Conservation (phyloP, 352 stramenopile species). For the Halophytophthora polymorphica region DNA sequence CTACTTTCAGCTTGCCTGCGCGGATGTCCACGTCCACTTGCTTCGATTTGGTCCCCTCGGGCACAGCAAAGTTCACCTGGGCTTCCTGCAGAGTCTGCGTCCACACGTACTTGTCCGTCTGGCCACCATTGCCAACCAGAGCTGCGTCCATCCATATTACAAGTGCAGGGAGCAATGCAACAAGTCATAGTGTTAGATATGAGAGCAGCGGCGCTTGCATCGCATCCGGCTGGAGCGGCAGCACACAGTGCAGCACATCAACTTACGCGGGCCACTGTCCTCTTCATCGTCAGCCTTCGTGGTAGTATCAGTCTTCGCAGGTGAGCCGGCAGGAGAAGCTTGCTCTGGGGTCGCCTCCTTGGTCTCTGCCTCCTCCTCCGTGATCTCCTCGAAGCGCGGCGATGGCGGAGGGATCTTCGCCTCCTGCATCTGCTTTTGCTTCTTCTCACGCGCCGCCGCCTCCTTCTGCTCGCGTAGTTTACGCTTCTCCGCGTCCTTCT, state of each 20-base stretch:
- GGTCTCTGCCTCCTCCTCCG: conserved; percentile 33
- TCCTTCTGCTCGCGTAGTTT: conserved; percentile 52
- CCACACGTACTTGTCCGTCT: conserved; percentile 95
- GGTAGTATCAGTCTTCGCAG: conserved; percentile 17
- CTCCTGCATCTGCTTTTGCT: conserved; percentile 42
- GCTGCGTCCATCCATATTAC: conserved; percentile 34
- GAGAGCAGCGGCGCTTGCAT: background rate
- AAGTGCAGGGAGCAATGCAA: background rate
- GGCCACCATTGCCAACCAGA: conserved; percentile 89
- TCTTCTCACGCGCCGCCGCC: conserved; percentile 40
- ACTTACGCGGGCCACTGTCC: conserved; percentile 60
- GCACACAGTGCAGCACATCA: background rate
- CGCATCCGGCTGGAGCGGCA: background rate
- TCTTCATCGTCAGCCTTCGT: conserved; percentile 63
- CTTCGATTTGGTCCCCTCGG: conserved; percentile 90
- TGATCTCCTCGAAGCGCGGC: conserved; percentile 81
- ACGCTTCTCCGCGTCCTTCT: conserved; percentile 79
- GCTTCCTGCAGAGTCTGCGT: conserved; percentile 98
- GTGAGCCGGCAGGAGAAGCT: conserved; percentile 1
- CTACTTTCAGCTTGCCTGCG: conserved; percentile 89
- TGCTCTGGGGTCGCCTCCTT: conserved; percentile 24
- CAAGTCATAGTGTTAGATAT: conserved; percentile 8
- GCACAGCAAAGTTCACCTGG: conserved; percentile 90
- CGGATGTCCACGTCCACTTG: conserved; percentile 93
- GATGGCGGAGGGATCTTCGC: conserved; percentile 26